Evolutionary conservation across 306 rosid genomes (phyloP).

Genomic region (Echinosophora koreensis): DNA sequence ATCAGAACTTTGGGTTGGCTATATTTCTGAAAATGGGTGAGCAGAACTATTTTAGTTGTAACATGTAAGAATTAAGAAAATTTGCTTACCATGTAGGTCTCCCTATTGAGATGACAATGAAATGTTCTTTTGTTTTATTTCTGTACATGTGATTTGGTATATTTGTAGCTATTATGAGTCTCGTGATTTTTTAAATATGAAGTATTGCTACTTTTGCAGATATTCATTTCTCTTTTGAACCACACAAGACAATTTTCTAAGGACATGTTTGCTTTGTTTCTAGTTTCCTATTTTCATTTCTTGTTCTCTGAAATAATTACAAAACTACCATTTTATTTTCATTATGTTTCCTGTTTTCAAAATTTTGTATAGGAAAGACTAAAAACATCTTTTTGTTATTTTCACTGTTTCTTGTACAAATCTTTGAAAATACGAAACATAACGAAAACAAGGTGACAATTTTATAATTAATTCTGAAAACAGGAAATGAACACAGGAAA

Average conservation of each 20-base stretch:
- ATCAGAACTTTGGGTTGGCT: slow-evolving; percentile 96
- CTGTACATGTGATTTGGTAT: slow-evolving; percentile 6
- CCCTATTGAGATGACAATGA: slow-evolving; percentile 3
- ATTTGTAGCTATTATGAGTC: background rate
- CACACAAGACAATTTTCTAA: background rate
- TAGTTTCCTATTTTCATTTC: no score
- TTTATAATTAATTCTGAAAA: no score
- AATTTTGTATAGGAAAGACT: no score
- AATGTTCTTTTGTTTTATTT: background rate
- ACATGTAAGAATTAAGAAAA: background rate
- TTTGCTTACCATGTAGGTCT: slow-evolving; percentile 15
- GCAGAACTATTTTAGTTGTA: slow-evolving; percentile 41
- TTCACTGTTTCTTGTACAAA: no score
- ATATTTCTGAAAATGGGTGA: slow-evolving; percentile 90
- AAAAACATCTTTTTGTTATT: no score
- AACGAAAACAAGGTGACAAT: no score
- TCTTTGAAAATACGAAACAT: no score
- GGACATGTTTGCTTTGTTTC: no score
- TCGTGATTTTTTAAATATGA: slow-evolving; percentile 17
- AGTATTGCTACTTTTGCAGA: slow-evolving; percentile 18
- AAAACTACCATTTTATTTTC: no score
- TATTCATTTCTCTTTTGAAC: slow-evolving; percentile 22
- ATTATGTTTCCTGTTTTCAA: no score
- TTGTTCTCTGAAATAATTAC: no score
- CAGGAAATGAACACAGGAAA: no score